A percentile compares a stretch with the other conserved stretches of the same genome.
Conservation (phyloP, 768 basidiomycete species). For the Brasilioporus rufonigricans region DNA sequence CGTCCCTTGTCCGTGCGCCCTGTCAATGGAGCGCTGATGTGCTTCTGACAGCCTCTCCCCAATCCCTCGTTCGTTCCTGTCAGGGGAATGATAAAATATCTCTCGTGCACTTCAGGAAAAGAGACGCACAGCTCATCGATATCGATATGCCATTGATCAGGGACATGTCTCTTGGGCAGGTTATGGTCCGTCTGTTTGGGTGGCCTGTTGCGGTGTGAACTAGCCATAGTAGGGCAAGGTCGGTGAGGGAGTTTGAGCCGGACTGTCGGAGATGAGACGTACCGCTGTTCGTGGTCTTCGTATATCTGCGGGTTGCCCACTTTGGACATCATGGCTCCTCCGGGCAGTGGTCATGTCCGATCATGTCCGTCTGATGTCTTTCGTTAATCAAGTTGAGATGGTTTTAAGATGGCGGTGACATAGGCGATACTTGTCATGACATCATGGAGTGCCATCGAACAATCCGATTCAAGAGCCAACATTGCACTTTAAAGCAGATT, state of each 20-base stretch:
- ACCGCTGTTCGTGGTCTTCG: slow-evolving; percentile 49
- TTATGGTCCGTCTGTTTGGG: slow-evolving; percentile 23
- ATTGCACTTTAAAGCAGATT: too few species aligned
- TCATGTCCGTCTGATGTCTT: slow-evolving; percentile 16
- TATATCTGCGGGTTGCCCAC: slow-evolving; percentile 49
- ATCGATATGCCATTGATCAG: slow-evolving; percentile 36
- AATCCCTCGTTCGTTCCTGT: slow-evolving; percentile 45
- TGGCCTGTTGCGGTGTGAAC: too few species aligned
- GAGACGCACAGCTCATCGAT: slow-evolving; percentile 28
- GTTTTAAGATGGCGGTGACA: not conserved
- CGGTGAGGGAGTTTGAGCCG: not conserved
- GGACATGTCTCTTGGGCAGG: slow-evolving; percentile 29
- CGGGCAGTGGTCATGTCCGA: slow-evolving; percentile 17
- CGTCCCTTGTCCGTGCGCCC: slow-evolving; percentile 25
- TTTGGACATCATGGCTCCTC: slow-evolving; percentile 48
- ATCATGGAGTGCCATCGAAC: too few species aligned
- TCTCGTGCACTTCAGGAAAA: too few species aligned
- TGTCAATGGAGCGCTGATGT: slow-evolving; percentile 28
- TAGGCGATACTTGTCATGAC: not conserved
- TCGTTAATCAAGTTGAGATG: not conserved
- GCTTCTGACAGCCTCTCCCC: slow-evolving; percentile 37
- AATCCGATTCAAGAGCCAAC: too few species aligned
- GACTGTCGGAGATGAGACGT: slow-evolving; percentile 9
- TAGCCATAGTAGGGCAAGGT: too few species aligned
- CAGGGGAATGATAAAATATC: too few species aligned